phyloP scores from a whole-genome alignment of 257 asterid species.

The Forsythia viridissima region DNA sequence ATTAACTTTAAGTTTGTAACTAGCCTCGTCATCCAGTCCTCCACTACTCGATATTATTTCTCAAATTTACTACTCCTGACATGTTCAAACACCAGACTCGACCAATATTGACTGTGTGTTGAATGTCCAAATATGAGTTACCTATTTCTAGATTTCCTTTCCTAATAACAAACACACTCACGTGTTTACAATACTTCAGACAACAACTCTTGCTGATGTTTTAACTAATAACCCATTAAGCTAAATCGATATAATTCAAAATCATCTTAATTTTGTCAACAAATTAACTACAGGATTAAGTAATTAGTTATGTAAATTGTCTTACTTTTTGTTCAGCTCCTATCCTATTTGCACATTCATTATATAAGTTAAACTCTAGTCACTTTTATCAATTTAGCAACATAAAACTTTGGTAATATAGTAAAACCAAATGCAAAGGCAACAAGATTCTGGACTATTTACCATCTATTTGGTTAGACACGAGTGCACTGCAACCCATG shows the following conservation, averaged over 20 bases:
- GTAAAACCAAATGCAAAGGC: conserved; percentile 3
- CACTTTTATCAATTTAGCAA: neutral
- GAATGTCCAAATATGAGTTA: neutral
- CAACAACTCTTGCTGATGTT: neutral
- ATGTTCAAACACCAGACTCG: neutral
- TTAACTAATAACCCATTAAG: neutral
- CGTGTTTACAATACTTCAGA: neutral
- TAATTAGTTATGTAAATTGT: neutral
- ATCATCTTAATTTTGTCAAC: neutral
- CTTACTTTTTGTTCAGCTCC: neutral
- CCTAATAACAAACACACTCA: conserved; percentile 1
- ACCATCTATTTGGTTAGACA: conserved; percentile 69
- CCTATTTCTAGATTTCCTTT: neutral
- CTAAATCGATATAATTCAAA: neutral
- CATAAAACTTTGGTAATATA: neutral
- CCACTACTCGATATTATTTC: neutral
- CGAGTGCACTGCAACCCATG: conserved; percentile 93
- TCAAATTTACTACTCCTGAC: neutral
- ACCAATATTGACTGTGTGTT: neutral
- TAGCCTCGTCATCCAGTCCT: neutral
- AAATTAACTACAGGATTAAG: neutral
- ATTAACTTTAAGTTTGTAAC: neutral
- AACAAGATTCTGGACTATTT: conserved; percentile 16
- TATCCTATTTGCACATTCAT: conserved; percentile 4
- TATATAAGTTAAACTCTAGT: conserved; percentile 3